These are phyloP conservation scores for Amanita exitialis DNA, from an alignment of 768 basidiomycete species.

Conservation along the genomic window DNA sequence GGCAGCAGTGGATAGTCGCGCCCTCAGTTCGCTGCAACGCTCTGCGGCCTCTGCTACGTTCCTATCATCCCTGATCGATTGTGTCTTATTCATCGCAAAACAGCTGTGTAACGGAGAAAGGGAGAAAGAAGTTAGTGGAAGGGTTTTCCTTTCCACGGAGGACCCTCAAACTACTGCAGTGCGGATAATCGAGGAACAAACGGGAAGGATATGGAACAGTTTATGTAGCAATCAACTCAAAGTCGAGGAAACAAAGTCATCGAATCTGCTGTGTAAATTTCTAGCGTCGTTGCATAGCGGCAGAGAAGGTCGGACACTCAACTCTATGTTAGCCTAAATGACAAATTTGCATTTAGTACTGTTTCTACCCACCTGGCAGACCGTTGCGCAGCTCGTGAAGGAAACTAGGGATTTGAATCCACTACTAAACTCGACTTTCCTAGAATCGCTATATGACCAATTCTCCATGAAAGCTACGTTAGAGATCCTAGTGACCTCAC, in stretches of 20 bases:
- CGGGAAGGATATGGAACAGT: conserved; percentile 39
- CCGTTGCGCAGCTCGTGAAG: conserved; percentile 23
- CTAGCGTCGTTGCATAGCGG: conserved; percentile 23
- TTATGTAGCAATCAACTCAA: conserved; percentile 32
- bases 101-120: conserved; percentile 13
- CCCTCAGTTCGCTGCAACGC: conserved; percentile 49
- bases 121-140: neutral
- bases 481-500: conserved; percentile 9
- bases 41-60: conserved; percentile 51
- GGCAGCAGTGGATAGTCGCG: conserved; percentile 65
- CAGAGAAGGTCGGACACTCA: conserved; percentile 12
- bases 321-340: neutral
- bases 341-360: conserved; percentile 13
- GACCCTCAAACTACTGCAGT: conserved; percentile 6
- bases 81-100: conserved; percentile 45
- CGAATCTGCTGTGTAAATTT: conserved; percentile 32
- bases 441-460: conserved; percentile 33
- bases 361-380: conserved; percentile 39
- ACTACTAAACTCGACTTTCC: conserved; percentile 30
- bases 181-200: conserved; percentile 33
- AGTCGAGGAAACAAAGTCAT: conserved; percentile 33
- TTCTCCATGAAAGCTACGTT: conserved; percentile 21
- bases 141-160: neutral
- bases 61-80: conserved; percentile 62
- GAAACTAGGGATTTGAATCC: conserved; percentile 14